Conservation (phyloP, 2,329 filamentous ascomycete genomes). For the Colletotrichum sidae region DNA sequence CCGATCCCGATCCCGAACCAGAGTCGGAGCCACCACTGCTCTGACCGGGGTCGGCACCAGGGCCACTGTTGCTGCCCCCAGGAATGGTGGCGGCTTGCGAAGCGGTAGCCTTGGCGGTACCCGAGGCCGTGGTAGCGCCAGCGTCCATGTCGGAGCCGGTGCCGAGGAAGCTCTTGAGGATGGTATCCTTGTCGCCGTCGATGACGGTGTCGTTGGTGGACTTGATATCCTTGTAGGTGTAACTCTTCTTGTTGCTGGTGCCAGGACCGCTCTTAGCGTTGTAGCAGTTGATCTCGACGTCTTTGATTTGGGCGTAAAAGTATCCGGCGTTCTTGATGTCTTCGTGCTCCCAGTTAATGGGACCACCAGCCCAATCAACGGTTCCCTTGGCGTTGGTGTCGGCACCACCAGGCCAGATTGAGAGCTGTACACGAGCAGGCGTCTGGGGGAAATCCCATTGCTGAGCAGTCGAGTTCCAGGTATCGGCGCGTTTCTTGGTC, state of each 20-base stretch:
- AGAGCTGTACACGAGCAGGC: slow-evolving; percentile 89
- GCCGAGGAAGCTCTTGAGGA: slow-evolving; percentile 83
- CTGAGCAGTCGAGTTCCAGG: slow-evolving; percentile 86
- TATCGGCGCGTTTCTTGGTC: slow-evolving; percentile 78
- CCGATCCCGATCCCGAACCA: slow-evolving; percentile 34
- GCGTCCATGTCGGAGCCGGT: slow-evolving; percentile 80
- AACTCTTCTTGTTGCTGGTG: slow-evolving; percentile 75
- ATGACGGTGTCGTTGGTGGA: slow-evolving; percentile 83
- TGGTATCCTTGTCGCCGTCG: slow-evolving; percentile 79
- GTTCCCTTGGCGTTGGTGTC: slow-evolving; percentile 84
- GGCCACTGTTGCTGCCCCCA: slow-evolving; percentile 44
- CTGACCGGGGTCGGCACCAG: slow-evolving; percentile 43
- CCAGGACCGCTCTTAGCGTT: slow-evolving; percentile 72
- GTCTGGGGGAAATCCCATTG: slow-evolving; percentile 92
- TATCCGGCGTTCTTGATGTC: slow-evolving; percentile 88
- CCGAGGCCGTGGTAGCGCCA: slow-evolving; percentile 43
- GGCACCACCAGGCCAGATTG: slow-evolving; percentile 93
- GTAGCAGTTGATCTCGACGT: slow-evolving; percentile 89
- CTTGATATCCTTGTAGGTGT: slow-evolving; percentile 75
- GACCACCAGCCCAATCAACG: slow-evolving; percentile 89
- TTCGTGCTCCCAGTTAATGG: slow-evolving; percentile 84
- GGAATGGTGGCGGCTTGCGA: slow-evolving; percentile 43
- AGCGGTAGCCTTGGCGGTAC: slow-evolving; percentile 29
- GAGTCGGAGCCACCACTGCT: slow-evolving; percentile 40
- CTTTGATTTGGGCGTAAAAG: slow-evolving; percentile 84